Percentiles rank a stretch among this genome's conserved stretches.
Conservation (phyloP, 2,329 filamentous ascomycete genomes). For the Aspergillus japonicus region DNA sequence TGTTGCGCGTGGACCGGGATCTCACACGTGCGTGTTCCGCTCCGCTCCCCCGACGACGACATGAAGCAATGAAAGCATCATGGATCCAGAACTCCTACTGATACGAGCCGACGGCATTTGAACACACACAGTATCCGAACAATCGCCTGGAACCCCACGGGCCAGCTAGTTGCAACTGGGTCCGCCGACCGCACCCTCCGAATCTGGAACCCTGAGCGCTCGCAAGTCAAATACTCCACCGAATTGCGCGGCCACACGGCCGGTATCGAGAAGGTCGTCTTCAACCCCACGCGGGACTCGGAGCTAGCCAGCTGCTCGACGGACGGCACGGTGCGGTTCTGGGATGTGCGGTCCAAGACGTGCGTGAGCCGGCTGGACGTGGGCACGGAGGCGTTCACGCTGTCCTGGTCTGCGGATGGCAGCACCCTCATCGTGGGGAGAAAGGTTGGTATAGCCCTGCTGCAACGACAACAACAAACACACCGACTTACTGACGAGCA, state of each 20-base stretch:
- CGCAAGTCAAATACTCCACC: conserved; percentile 47
- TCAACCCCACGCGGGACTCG: conserved; percentile 50
- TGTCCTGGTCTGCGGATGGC: conserved; percentile 51
- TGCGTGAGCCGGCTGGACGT: conserved; percentile 49
- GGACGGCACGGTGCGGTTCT: conserved; percentile 51
- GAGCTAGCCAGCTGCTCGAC: conserved; percentile 51
- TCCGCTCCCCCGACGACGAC: not conserved
- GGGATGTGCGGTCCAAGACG: conserved; percentile 51
- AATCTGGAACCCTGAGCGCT: conserved; percentile 75
- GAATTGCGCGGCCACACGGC: conserved; percentile 50
- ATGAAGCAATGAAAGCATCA: not conserved
- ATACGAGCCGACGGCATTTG: conserved; percentile 4
- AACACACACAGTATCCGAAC: conserved; percentile 61
- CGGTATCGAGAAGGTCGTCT: conserved; percentile 49
- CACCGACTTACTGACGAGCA: conserved; percentile 1
- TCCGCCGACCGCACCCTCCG: conserved; percentile 83
- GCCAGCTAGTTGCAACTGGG: conserved; percentile 80
- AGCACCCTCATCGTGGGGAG: conserved; percentile 47
- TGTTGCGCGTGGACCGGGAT: conserved; percentile 53
- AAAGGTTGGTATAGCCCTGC: conserved; percentile 38
- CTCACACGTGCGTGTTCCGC: conserved; percentile 54
- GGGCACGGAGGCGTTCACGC: conserved; percentile 51
- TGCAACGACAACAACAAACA: not conserved
- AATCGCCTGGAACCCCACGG: conserved; percentile 85
- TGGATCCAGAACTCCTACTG: conserved; percentile 8